A percentile compares a stretch with the other conserved stretches of the same genome.
Conservation (phyloP, 106 monocot genomes). For the Apostasia ramifera region DNA sequence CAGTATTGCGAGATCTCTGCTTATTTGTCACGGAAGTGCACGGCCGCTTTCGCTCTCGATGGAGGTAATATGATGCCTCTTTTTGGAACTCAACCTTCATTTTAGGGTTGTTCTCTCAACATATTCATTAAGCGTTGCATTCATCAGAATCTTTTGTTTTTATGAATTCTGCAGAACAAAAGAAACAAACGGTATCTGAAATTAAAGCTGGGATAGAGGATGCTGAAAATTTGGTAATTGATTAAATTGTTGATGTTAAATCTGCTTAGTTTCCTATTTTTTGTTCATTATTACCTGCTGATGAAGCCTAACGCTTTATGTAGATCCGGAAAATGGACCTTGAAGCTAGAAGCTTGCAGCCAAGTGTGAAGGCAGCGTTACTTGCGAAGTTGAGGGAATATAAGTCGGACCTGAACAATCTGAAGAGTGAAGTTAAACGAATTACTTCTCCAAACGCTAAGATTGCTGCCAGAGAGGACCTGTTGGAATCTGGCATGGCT, state of each 20-base stretch:
- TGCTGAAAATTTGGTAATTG: constrained; percentile 67
- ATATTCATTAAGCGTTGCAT: not conserved
- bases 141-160: not conserved
- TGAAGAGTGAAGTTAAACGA: constrained; percentile 62
- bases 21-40: constrained; percentile 53
- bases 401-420: constrained; percentile 73
- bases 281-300: not conserved
- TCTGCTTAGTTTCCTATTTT: not conserved
- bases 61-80: constrained; percentile 33
- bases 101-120: not conserved
- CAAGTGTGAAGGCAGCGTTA: constrained; percentile 49
- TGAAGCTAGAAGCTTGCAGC: constrained; percentile 77
- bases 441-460: constrained; percentile 28
- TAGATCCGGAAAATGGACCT: constrained; percentile 90
- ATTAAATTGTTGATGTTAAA: not conserved
- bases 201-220: constrained; percentile 65
- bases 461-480: constrained; percentile 50
- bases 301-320: not conserved
- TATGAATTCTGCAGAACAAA: constrained; percentile 43
- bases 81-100: too few relatives aligned
- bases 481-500: constrained; percentile 72
- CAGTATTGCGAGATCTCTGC: constrained; percentile 85
- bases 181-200: constrained; percentile 68
- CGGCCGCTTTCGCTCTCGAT: constrained; percentile 43
- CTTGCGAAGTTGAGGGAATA: constrained; percentile 81